Evolutionary conservation across 768 basidiomycete genomes (phyloP).

Genomic region (Pleurotus citrinopileatus): DNA sequence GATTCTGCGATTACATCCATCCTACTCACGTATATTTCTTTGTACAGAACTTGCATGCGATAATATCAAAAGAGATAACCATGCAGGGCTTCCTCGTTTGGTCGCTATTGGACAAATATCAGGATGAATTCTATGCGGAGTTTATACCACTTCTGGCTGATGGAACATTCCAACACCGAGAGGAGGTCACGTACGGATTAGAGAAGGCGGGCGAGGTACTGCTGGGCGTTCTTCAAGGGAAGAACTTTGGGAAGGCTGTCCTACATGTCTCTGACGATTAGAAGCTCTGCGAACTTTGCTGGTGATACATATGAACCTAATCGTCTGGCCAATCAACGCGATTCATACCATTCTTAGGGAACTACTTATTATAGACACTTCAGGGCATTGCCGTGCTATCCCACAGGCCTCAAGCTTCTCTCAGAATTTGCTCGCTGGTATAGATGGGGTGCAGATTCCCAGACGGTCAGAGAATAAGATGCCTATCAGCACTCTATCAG

Average conservation of each 20-base stretch:
- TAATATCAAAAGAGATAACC: slow-evolving; percentile 32
- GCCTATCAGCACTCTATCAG: too few species aligned
- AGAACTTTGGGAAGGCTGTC: slow-evolving; percentile 24
- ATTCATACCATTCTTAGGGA: too few species aligned
- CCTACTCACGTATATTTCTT: neutral
- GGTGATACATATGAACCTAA: too few species aligned
- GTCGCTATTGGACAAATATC: slow-evolving; percentile 21
- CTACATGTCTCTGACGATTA: slow-evolving; percentile 10
- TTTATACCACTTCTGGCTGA: slow-evolving; percentile 26
- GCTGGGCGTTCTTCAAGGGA: slow-evolving; percentile 28
- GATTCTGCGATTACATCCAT: neutral
- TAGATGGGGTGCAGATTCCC: too few species aligned
- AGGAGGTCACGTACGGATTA: slow-evolving; percentile 28
- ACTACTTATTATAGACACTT: too few species aligned
- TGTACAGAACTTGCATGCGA: slow-evolving; percentile 25
- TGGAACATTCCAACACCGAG: slow-evolving; percentile 28
- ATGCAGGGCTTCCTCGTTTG: slow-evolving; percentile 34
- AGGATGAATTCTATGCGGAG: slow-evolving; percentile 25
- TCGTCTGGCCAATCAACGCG: too few species aligned
- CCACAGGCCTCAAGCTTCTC: too few species aligned
- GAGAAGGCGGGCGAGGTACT: slow-evolving; percentile 27
- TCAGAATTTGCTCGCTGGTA: too few species aligned
- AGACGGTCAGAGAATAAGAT: too few species aligned
- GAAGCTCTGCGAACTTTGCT: too few species aligned
- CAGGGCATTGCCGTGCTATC: too few species aligned